Evolutionary conservation across 2,329 filamentous ascomycete species (phyloP), one percentile per base, ranked within the genome.

Genomic region (Aureobasidium sp.): DNA sequence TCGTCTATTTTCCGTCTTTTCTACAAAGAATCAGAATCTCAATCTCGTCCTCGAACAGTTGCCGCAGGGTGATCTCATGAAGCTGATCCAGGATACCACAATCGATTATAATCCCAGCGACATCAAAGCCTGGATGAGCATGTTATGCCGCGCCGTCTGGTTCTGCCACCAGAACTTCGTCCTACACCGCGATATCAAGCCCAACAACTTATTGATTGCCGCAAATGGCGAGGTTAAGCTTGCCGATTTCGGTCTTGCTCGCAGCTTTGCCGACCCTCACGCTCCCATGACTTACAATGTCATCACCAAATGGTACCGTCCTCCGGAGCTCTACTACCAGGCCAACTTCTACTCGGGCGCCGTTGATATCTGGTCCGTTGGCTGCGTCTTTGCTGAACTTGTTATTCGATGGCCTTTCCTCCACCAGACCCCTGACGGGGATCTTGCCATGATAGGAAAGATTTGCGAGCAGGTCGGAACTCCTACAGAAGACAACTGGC

Each of bases 121-220:
- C 74, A 92, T 97, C 75, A 99, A 99, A 75, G 89, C 92, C 17
- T 99, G 94, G 94, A 96, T 97, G 87, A 90, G 89, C 66, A 97
- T 97, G 94, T 83, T 97, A n/a, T 84, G 84, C 32, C 87, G 93
- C 46, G 94, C 89, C 29, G 86, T 97, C 32, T 96, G 91, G 87
- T 99, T 96, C 80, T 97, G 94, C 75, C 94, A 99, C 75, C 90
- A 92, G 72, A 95, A 94, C 74, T 93, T 88, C 69, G 85, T 99
- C 20, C 82, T 99, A 34, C 94, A 99, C 77, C 90, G 94, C 69
- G 94, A 99, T 79, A 97, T 99, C 80, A 99, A 99, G 77, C 93
- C 93, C 52, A 97, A 97, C 83, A 99, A 99, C 78, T 79, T 97
- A 76, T 82, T 99, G 64, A 96, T 99, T 69, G 92, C 92, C 26